Conservation (phyloP, 2,329 filamentous ascomycete genomes). For the Ceratocystis ficicola region DNA sequence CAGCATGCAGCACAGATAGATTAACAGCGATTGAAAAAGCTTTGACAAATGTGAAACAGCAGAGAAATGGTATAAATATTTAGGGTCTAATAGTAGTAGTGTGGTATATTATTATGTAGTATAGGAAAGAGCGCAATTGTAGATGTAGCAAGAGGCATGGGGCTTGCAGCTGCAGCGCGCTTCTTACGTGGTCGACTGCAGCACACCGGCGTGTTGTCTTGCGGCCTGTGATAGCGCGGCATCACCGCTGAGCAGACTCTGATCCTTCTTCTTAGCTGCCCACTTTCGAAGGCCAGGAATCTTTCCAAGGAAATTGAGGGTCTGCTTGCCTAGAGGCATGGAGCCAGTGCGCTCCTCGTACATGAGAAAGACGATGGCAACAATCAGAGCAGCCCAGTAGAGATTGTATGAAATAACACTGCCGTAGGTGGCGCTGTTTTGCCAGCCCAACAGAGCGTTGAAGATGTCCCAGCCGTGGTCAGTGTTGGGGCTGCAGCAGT, state of each 20-base stretch:
- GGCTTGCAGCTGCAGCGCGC: not conserved
- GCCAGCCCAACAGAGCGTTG: slow-evolving; percentile 59
- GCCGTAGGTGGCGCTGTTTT: slow-evolving; percentile 66
- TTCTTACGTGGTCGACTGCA: slow-evolving; percentile 7
- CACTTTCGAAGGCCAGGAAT: slow-evolving; percentile 19
- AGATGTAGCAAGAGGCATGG: no score
- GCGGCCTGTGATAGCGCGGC: slow-evolving; percentile 17
- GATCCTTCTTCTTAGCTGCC: slow-evolving; percentile 18
- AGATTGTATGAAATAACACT: slow-evolving; percentile 69
- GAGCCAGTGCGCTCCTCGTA: slow-evolving; percentile 46
- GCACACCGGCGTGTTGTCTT: slow-evolving; percentile 6
- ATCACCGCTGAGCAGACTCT: slow-evolving; percentile 16
- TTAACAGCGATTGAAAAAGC: not conserved
- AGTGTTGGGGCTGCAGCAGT: slow-evolving; percentile 53
- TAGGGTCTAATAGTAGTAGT: not conserved
- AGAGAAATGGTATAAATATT: not conserved
- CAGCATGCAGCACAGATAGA: not conserved
- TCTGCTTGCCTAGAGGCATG: slow-evolving; percentile 30
- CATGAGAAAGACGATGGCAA: slow-evolving; percentile 46
- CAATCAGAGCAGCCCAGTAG: slow-evolving; percentile 62
- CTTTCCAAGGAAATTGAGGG: slow-evolving; percentile 13
- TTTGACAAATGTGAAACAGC: not conserved
- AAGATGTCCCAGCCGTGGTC: slow-evolving; percentile 62
- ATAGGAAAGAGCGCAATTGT: no score
- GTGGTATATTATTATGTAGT: not conserved